These are phyloP conservation scores for Hypoxylon sp. DNA, from an alignment of 2,329 filamentous ascomycete genomes.

Conservation along the genomic window DNA sequence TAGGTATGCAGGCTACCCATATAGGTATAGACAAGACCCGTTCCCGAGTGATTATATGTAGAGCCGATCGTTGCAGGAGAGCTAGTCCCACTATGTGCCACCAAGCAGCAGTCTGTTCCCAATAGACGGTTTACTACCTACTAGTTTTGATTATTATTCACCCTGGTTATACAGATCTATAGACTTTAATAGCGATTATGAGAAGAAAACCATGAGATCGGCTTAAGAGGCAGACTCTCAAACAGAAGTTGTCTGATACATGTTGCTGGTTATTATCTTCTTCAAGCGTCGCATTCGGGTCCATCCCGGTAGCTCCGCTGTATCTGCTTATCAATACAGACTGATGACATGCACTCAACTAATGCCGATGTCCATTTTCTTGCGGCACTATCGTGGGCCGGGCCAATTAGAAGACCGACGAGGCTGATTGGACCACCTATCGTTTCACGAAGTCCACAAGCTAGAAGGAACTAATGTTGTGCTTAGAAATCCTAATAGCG, in stretches of 20 bases:
- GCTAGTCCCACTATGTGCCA: conserved; percentile 1
- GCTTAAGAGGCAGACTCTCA: background rate
- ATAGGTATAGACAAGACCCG: background rate
- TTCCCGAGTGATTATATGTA: background rate
- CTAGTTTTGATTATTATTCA: background rate
- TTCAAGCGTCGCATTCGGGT: background rate
- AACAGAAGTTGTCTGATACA: background rate
- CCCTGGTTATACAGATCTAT: background rate
- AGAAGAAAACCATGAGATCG: no score
- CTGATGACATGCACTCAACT: background rate
- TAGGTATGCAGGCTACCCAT: conserved; percentile 15
- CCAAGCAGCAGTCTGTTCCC: background rate
- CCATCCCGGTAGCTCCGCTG: background rate
- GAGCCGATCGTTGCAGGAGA: conserved; percentile 9
- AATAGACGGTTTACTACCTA: background rate
- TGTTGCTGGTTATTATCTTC: background rate
- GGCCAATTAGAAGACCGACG: conserved; percentile 26
- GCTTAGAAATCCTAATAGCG: conserved; percentile 35
- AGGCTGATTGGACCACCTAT: background rate
- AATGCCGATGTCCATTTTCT: background rate
- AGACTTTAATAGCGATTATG: background rate
- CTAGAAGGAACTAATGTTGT: conserved; percentile 10
- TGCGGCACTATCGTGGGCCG: conserved; percentile 4
- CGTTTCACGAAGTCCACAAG: background rate
- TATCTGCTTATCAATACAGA: conserved; percentile 16